Base-by-base conservation (phyloP, 75 land plant species). In the Larix kaempferi region DNA sequence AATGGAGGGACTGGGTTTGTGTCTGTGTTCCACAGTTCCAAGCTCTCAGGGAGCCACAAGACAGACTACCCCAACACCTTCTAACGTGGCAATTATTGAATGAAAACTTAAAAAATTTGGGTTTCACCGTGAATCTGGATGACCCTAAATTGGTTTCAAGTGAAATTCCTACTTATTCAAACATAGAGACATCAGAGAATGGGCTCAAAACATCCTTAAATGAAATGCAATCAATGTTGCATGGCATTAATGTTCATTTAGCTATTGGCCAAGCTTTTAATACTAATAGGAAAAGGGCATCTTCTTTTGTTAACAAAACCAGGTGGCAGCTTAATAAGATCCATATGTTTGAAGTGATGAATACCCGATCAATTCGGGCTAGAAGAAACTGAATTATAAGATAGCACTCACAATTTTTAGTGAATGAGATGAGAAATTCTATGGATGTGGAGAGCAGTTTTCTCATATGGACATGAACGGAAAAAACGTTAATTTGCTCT, bases 361-460 rank as follows among this genome's bases (percentile, higher is more conserved):
- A 33, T n/a, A 39, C 79, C 82, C 15, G 0, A 44, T 7, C 6
- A 6, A 0, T 7, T 44, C 7, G 52, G 77, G 60, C 62, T 75
- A 74, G 13, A 29, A 76, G 63, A 64, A 80, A 21, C 13, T 59
- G 12, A 62, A 69, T 75, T 93, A 93, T 72, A 85, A 91, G 80
- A 82, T 91, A 17, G 84, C 84, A 56, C 37, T 96, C 21, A 93
- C 93, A 0, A 90, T 90, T 78, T 77, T 78, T 3, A 88, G 97
- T 63, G 88, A 91, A 57, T 60, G 60, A 63, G 88, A 85, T 73
- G 99, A 96, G 81, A 84, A 79, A 57, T 91, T 96, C 57, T 96
- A 73, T 77, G 99, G 96, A 8, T 96, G 93, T 77, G 96, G 96
- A 29, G 99, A 96, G 84, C 99, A 96, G 82, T 96, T 96, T 75